Conservation (phyloP, 2,329 filamentous ascomycete genomes). For the Dactylellina leptospora region DNA sequence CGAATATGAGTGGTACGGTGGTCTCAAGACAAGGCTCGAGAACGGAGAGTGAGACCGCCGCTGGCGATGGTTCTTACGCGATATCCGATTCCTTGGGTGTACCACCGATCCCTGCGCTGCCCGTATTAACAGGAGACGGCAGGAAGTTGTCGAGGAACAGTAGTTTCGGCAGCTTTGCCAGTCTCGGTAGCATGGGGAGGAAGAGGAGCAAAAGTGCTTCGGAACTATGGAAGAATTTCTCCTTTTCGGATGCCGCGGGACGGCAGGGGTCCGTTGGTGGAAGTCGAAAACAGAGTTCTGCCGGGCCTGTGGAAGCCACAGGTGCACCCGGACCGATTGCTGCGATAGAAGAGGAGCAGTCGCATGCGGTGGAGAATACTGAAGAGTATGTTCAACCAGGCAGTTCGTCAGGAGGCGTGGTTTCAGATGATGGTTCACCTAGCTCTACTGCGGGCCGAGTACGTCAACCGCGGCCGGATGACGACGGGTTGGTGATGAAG, state of each 20-base stretch:
- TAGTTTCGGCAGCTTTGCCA: conserved; percentile 43
- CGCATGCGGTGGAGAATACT: neutral
- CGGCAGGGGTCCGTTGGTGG: conserved; percentile 24
- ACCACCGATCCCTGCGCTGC: neutral
- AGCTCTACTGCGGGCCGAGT: neutral
- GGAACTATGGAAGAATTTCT: conserved; percentile 41
- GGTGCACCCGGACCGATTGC: conserved; percentile 8
- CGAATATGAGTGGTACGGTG: conserved; percentile 18
- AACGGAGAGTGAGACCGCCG: conserved; percentile 11
- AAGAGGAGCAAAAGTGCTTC: conserved; percentile 28
- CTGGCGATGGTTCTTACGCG: neutral
- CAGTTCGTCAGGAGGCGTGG: too few relatives aligned
- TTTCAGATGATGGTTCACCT: neutral
- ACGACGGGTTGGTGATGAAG: conserved; percentile 37
- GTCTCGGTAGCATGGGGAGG: conserved; percentile 27
- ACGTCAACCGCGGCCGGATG: conserved; percentile 3
- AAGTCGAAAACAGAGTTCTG: conserved; percentile 24
- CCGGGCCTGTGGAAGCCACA: neutral
- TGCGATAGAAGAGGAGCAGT: conserved; percentile 41
- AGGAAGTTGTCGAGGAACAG: conserved; percentile 22
- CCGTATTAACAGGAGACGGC: conserved; percentile 7
- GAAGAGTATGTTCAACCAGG: too few relatives aligned
- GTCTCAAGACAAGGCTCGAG: conserved; percentile 34
- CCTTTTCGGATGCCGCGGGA: conserved; percentile 21
- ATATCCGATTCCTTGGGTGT: conserved; percentile 20